Evolutionary conservation across 305 asterid species (phyloP).

Genomic region (Stenogyne calaminthoides): DNA sequence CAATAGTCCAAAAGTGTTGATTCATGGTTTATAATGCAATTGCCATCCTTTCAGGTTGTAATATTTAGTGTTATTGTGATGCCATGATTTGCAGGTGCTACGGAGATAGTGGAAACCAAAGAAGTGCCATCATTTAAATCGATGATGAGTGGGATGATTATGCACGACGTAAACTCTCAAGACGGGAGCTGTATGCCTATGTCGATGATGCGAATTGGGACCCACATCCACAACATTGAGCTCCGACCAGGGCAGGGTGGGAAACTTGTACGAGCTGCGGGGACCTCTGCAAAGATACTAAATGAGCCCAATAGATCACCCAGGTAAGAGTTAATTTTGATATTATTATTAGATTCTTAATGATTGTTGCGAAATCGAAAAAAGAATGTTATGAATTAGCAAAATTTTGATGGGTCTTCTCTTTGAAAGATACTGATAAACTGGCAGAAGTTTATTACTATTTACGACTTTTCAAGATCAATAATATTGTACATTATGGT

Average conservation of each 20-base stretch:
- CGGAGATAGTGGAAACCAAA: constrained; percentile 21
- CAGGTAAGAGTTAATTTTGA: constrained; percentile 38
- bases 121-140: constrained; percentile 43
- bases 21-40: background rate
- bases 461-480: background rate
- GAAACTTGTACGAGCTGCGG: constrained; percentile 77
- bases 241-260: constrained; percentile 92
- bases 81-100: constrained; percentile 40
- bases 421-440: background rate
- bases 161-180: constrained; percentile 71
- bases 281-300: constrained; percentile 68
- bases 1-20: background rate
- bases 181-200: constrained; percentile 83
- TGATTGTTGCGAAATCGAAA: background rate
- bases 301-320: constrained; percentile 69
- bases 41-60: background rate
- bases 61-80: background rate
- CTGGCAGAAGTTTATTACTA: background rate
- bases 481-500: background rate
- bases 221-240: constrained; percentile 84
- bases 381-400: background rate
- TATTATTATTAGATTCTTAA: background rate
- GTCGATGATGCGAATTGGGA: constrained; percentile 84
- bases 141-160: constrained; percentile 57
- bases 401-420: background rate